These are phyloP conservation scores for Xylaria sp. DNA, from an alignment of 2,329 filamentous ascomycete genomes.

Conservation along the genomic window DNA sequence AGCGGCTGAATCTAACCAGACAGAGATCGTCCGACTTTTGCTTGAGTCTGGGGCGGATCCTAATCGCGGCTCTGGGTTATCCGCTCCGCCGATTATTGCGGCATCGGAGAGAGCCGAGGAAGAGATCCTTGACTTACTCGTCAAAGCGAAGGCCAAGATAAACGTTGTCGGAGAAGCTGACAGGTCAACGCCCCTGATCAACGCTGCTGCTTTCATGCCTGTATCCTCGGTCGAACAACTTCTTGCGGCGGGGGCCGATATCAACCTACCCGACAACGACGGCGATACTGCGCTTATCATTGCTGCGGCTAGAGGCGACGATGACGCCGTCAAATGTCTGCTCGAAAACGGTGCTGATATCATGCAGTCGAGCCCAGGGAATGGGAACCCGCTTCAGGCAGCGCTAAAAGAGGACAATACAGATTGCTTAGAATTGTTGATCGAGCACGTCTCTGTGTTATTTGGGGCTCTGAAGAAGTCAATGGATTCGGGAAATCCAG, in stretches of 20 bases:
- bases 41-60: constrained; percentile 47
- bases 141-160: constrained; percentile 45
- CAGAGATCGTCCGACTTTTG: constrained; percentile 45
- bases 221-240: constrained; percentile 40
- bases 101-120: constrained; percentile 44
- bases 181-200: constrained; percentile 45
- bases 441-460: constrained; percentile 40
- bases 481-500: constrained; percentile 39
- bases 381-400: constrained; percentile 41
- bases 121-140: constrained; percentile 44
- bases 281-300: constrained; percentile 48
- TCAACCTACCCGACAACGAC: constrained; percentile 44
- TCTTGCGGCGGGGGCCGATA: constrained; percentile 46
- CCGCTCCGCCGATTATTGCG: constrained; percentile 46
- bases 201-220: constrained; percentile 44
- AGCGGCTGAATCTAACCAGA: constrained; percentile 44
- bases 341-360: constrained; percentile 45
- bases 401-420: constrained; percentile 35
- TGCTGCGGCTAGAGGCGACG: constrained; percentile 43
- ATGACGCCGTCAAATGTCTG: constrained; percentile 43
- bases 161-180: constrained; percentile 45
- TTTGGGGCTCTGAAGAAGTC: constrained; percentile 40
- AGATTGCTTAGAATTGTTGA: constrained; percentile 40
- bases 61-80: constrained; percentile 43
- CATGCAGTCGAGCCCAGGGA: constrained; percentile 40